Evolutionary conservation across 352 stramenopile genomes (phyloP).

Genomic region (Globisporangium yorkense): DNA sequence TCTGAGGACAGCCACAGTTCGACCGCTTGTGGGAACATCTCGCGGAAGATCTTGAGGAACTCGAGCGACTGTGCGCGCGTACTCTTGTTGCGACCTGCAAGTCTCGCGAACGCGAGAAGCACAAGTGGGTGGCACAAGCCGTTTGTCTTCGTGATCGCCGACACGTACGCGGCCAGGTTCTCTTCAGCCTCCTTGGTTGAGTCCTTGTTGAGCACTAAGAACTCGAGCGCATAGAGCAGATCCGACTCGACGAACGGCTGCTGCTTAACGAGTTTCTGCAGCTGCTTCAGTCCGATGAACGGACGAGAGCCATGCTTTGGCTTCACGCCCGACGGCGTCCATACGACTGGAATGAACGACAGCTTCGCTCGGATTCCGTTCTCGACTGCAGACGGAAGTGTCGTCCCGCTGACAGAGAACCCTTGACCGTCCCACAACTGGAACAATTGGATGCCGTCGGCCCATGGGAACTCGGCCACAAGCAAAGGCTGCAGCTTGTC

Average conservation of each 20-base stretch:
- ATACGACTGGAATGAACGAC: conserved; percentile 17
- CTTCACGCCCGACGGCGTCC: neutral
- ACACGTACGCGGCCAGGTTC: conserved; percentile 38
- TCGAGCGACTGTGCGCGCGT: conserved; percentile 20
- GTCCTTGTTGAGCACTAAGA: conserved; percentile 41
- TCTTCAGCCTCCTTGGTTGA: conserved; percentile 17
- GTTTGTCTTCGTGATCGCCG: conserved; percentile 4
- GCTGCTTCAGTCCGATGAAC: conserved; percentile 50
- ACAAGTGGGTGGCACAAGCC: conserved; percentile 43
- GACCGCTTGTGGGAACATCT: conserved; percentile 45
- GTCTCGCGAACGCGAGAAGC: conserved; percentile 42
- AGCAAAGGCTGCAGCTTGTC: conserved; percentile 24
- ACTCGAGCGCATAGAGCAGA: conserved; percentile 53
- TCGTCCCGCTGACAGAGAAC: conserved; percentile 24
- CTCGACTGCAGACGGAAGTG: conserved; percentile 31
- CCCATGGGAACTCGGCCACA: conserved; percentile 21
- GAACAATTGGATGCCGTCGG: conserved; percentile 16
- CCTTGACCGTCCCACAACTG: conserved; percentile 45
- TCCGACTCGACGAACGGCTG: conserved; percentile 31
- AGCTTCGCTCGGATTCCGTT: conserved; percentile 38
- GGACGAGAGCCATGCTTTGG: conserved; percentile 16
- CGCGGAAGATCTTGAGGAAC: conserved; percentile 40
- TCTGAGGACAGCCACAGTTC: conserved; percentile 30
- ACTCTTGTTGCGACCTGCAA: conserved; percentile 15
- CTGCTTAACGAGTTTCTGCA: conserved; percentile 26